Evolutionary conservation across 2,329 filamentous ascomycete species (phyloP).

Genomic region (Didymella segeticola): DNA sequence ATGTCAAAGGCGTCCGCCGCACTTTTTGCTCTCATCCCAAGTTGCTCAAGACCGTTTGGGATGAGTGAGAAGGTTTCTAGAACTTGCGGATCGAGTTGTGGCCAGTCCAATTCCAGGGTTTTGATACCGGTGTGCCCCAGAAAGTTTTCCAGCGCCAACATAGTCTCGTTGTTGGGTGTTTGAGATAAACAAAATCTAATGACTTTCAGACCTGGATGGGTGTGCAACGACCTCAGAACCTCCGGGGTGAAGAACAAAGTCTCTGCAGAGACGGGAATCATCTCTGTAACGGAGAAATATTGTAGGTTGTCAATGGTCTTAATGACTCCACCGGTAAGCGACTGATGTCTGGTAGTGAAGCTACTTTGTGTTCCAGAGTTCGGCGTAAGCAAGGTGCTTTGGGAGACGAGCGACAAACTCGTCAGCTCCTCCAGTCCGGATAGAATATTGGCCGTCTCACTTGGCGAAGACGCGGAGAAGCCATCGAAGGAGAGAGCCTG

Average conservation of each 20-base stretch:
- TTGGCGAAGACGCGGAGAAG: conserved; percentile 28
- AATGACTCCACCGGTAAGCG: conserved; percentile 24
- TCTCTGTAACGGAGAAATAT: conserved; percentile 29
- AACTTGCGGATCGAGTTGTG: conserved; percentile 23
- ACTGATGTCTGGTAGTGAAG: conserved; percentile 24
- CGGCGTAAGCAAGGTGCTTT: conserved; percentile 21
- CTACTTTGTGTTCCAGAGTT: conserved; percentile 12
- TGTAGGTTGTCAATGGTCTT: conserved; percentile 25
- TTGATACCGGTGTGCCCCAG: conserved; percentile 23
- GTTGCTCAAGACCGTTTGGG: conserved; percentile 13
- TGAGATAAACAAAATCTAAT: conserved; percentile 28
- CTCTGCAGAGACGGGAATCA: conserved; percentile 6
- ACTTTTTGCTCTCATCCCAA: conserved; percentile 28
- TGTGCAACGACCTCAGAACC: conserved; percentile 26
- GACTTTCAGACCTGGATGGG: conserved; percentile 21
- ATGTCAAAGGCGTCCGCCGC: conserved; percentile 24
- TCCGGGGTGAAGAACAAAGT: conserved; percentile 31
- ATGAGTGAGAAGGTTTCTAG: conserved; percentile 24
- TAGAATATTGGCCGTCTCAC: conserved; percentile 28
- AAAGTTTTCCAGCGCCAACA: conserved; percentile 26
- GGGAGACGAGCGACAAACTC: conserved; percentile 31
- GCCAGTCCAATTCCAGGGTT: conserved; percentile 37
- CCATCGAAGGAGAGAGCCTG: conserved; percentile 37
- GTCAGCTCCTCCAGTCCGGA: conserved; percentile 27
- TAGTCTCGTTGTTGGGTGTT: conserved; percentile 22